These are phyloP conservation scores for Hypoxylon intermedium DNA, from an alignment of 495 filamentous ascomycete species.

Conservation along the genomic window DNA sequence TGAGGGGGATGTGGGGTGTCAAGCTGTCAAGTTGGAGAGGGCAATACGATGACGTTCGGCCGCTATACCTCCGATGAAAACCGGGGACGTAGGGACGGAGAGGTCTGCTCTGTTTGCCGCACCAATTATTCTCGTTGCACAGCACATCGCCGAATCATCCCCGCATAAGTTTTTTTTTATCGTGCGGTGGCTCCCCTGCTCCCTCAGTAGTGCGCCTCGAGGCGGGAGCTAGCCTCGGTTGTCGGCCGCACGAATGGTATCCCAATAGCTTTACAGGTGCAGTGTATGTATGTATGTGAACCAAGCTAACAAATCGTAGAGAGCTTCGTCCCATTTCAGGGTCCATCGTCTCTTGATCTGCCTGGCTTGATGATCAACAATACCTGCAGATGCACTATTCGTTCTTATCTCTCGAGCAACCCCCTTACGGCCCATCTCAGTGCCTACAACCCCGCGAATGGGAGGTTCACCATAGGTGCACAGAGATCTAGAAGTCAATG, in stretches of 20 bases:
- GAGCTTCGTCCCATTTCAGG: slow-evolving; percentile 16
- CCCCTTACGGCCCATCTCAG: not conserved
- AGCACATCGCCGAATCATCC: slow-evolving; percentile 21
- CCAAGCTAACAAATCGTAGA: not conserved
- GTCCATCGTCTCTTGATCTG: slow-evolving; percentile 2
- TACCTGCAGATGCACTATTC: not conserved
- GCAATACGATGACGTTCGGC: slow-evolving; percentile 37
- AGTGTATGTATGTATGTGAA: not conserved
- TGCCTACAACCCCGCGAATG: slow-evolving; percentile 32
- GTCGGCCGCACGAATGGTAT: slow-evolving; percentile 17
- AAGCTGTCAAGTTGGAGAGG: slow-evolving; percentile 23
- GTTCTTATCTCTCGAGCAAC: slow-evolving; percentile 15
- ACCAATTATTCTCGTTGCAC: slow-evolving; percentile 29
- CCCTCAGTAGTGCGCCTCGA: slow-evolving; percentile 28
- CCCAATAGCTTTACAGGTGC: slow-evolving; percentile 1
- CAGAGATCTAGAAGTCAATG: slow-evolving; percentile 21
- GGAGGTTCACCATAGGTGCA: not conserved
- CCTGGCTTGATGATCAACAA: not conserved
- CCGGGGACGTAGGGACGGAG: slow-evolving; percentile 27
- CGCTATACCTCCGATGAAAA: slow-evolving; percentile 37
- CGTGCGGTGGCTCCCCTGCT: slow-evolving; percentile 21
- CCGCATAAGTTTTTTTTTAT: slow-evolving; percentile 28
- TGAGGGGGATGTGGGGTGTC: slow-evolving; percentile 35
- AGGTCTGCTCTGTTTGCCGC: slow-evolving; percentile 27
- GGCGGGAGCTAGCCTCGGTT: slow-evolving; percentile 27